These are phyloP conservation scores for Fraxinus platypoda DNA, from an alignment of 305 asterid species.

Conservation along the genomic window DNA sequence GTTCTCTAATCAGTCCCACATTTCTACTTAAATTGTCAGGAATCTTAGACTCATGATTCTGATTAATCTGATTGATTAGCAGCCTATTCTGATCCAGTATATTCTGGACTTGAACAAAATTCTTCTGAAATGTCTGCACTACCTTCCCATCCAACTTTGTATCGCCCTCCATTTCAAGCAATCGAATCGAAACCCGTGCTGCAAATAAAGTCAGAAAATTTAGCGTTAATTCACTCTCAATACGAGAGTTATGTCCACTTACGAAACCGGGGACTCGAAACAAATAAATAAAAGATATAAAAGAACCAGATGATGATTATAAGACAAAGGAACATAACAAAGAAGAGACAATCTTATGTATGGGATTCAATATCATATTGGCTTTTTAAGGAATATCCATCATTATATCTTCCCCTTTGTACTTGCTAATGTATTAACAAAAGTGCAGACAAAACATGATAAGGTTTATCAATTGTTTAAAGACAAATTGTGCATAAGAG, in stretches of 20 bases:
- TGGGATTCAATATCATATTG: neutral
- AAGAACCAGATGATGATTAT: neutral
- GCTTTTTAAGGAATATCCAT: neutral
- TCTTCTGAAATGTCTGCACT: slow-evolving; percentile 48
- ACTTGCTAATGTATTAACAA: slow-evolving; percentile 21
- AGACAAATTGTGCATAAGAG: slow-evolving; percentile 33
- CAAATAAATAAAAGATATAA: neutral
- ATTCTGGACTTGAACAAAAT: slow-evolving; percentile 45
- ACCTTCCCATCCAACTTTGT: slow-evolving; percentile 41
- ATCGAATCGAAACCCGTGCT: slow-evolving; percentile 16
- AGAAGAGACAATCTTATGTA: neutral
- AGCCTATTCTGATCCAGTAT: slow-evolving; percentile 49
- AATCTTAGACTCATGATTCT: slow-evolving; percentile 48
- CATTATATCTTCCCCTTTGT: slow-evolving; percentile 21
- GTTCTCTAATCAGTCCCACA: slow-evolving; percentile 44
- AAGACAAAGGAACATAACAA: neutral
- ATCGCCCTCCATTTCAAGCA: slow-evolving; percentile 44
- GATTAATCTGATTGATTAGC: slow-evolving; percentile 45
- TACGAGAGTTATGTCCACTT: neutral
- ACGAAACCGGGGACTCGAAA: neutral
- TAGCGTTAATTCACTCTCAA: neutral
- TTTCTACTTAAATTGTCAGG: slow-evolving; percentile 49
- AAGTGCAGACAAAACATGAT: slow-evolving; percentile 36
- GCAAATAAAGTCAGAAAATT: neutral
- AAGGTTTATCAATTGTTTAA: slow-evolving; percentile 32